Percentiles rank a stretch among this genome's conserved stretches.
Conservation (phyloP, 495 filamentous ascomycete species). For the Jackrogersella multiformis region DNA sequence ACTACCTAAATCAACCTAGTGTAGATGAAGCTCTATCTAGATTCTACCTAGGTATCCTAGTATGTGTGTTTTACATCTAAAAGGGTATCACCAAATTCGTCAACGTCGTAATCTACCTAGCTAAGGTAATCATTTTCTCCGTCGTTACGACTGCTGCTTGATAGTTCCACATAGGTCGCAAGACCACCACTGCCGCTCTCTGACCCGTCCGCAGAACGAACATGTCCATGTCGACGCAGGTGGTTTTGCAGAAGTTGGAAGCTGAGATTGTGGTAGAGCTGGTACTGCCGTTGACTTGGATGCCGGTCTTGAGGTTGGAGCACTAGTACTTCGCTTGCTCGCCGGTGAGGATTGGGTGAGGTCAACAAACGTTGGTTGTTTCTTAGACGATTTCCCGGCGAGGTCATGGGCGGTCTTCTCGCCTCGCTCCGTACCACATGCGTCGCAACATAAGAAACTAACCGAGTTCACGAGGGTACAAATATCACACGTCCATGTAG, state of each 20-base stretch:
- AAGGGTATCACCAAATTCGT: slow-evolving; percentile 16
- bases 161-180: slow-evolving; percentile 73
- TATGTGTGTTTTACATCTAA: not conserved
- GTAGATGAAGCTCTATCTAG: not conserved
- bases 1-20: not conserved
- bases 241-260: slow-evolving; percentile 50
- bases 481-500: slow-evolving; percentile 74
- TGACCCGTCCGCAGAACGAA: slow-evolving; percentile 67
- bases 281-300: slow-evolving; percentile 42
- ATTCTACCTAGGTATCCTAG: too few relatives aligned
- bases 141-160: slow-evolving; percentile 56
- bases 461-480: slow-evolving; percentile 87
- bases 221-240: slow-evolving; percentile 77
- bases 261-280: slow-evolving; percentile 23
- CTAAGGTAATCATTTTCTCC: not conserved
- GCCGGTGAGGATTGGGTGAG: slow-evolving; percentile 41
- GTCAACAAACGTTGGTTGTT: slow-evolving; percentile 43
- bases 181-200: slow-evolving; percentile 83
- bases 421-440: slow-evolving; percentile 73
- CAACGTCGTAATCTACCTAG: slow-evolving; percentile 7
- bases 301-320: slow-evolving; percentile 21
- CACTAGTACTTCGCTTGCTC: slow-evolving; percentile 31
- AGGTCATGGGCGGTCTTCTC: slow-evolving; percentile 45
- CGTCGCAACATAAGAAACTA: slow-evolving; percentile 77
- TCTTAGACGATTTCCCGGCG: slow-evolving; percentile 32